Evolutionary conservation across 129 eudicot genomes (phyloP).

Genomic region (Logfia minima): DNA sequence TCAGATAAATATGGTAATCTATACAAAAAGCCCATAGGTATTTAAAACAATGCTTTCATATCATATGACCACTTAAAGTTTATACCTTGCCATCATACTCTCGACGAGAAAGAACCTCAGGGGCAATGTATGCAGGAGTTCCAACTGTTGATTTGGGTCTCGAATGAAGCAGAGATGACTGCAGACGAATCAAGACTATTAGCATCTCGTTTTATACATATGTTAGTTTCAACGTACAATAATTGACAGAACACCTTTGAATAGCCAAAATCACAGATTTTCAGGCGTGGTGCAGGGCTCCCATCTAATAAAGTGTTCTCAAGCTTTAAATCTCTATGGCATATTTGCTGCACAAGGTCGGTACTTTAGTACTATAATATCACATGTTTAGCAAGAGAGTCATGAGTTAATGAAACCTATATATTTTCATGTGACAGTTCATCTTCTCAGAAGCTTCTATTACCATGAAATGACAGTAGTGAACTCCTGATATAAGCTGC

Average conservation of each 20-base stretch:
- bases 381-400: not conserved
- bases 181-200: slow-evolving; percentile 11
- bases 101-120: slow-evolving; percentile 91
- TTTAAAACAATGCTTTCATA: not conserved
- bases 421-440: not conserved
- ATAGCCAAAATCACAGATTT: slow-evolving; percentile 97
- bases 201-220: not conserved
- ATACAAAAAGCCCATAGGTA: not conserved
- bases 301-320: slow-evolving; percentile 97
- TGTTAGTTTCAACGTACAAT: not conserved
- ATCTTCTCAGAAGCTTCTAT: not conserved
- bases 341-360: slow-evolving; percentile 64
- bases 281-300: slow-evolving; percentile 96
- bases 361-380: not conserved
- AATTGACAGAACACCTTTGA: slow-evolving; percentile 60
- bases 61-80: not conserved
- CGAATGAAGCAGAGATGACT: slow-evolving; percentile 97
- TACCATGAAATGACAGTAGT: slow-evolving; percentile 70
- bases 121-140: slow-evolving; percentile 99
- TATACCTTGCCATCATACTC: slow-evolving; percentile 97
- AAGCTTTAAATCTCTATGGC: slow-evolving; percentile 90
- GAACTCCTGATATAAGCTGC: slow-evolving; percentile 48
- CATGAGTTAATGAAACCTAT: not conserved
- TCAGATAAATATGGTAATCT: too few relatives aligned
- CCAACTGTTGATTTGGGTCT: slow-evolving; percentile 99